Evolutionary conservation across 192 early-diverging fungal species (phyloP).

Genomic region (Dispira parvispora): DNA sequence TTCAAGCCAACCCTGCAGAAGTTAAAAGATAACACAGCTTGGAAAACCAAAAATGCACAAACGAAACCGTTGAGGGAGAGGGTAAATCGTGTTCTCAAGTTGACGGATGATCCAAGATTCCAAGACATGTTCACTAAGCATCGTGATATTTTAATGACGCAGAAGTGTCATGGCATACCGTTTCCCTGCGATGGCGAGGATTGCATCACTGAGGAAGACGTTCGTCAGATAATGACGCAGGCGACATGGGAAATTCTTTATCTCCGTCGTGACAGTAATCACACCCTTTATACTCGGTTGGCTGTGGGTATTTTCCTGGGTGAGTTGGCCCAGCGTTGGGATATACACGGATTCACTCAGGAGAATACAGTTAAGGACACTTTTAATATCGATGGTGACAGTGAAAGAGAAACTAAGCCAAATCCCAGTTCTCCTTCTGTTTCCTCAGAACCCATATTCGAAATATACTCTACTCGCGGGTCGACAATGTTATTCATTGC

Average conservation of each 20-base stretch:
- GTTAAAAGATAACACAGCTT: conserved; percentile 11
- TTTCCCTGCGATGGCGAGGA: not conserved
- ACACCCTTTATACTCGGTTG: conserved; percentile 20
- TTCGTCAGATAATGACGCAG: not conserved
- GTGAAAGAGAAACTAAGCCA: not conserved
- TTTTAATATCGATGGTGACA: not conserved
- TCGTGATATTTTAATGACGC: conserved; percentile 12
- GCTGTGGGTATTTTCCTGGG: conserved; percentile 24
- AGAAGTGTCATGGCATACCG: conserved; percentile 11
- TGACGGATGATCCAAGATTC: not conserved
- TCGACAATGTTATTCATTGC: conserved; percentile 27
- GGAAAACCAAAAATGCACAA: conserved; percentile 17
- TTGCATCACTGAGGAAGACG: conserved; percentile 3
- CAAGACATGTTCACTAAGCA: not conserved
- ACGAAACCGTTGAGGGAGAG: conserved; percentile 21
- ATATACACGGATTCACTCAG: conserved; percentile 2
- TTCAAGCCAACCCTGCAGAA: conserved; percentile 3
- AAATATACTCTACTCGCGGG: conserved; percentile 34
- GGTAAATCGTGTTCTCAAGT: conserved; percentile 18
- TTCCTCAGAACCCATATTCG: conserved; percentile 18
- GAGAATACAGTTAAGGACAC: not conserved
- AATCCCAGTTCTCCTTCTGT: not conserved
- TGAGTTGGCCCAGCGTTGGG: conserved; percentile 1
- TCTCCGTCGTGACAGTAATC: conserved; percentile 13
- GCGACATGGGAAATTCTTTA: conserved; percentile 10